Base-by-base conservation (phyloP, 352 stramenopile species). In the Phytophthora colocasiae region DNA sequence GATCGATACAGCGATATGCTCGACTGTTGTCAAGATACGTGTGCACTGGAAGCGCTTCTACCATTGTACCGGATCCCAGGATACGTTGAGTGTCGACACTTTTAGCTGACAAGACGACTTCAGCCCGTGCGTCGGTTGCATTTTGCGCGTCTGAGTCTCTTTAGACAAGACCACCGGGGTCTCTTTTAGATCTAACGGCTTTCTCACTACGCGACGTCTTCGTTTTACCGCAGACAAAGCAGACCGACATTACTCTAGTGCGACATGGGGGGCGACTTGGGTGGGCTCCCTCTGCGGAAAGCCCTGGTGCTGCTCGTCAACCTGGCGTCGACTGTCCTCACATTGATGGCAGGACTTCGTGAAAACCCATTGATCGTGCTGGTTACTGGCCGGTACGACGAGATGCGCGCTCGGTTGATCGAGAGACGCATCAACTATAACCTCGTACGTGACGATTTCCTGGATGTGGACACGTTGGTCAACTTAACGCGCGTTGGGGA, bases 281-380 rank as follows among this genome's bases (percentile, higher is more conserved):
- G 29, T 7, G 22, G 36, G 4, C 58, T 77, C 39, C 49, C 69
- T 8, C 38, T 77, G 1, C 52, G 63, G 36, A 68, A 72, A 40
- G 46, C 61, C 27, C 11, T 69, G 19, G 65, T 80, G 4, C 32
- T 81, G 36, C 19, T 77, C 9, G 48, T 81, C 36, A 85, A 87
- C 59, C 26, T 89, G 24, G 68, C 65, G n/a, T 78, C 78, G 9
- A 83, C 75, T 15, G 47, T 66, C 3, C 68, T 89, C 43, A 87
- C 80, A 11, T 58, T 89, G 26, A 67, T 84, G 38, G 81, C 78
- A 46, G 80, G 80, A 26, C 55, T 89, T 22, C 77, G 67, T 4
- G 80, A 89, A 59, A 89, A 89, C 63, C 78, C 80, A 0, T 29
- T 89, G 14, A 50, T 85, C 24, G 73, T 86, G 19, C 54, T 78